A percentile compares a stretch with the other conserved stretches of the same genome.
These are phyloP conservation scores for Penicillium vulpinum DNA, from an alignment of 2,329 filamentous ascomycete genomes.

Conservation along the genomic window DNA sequence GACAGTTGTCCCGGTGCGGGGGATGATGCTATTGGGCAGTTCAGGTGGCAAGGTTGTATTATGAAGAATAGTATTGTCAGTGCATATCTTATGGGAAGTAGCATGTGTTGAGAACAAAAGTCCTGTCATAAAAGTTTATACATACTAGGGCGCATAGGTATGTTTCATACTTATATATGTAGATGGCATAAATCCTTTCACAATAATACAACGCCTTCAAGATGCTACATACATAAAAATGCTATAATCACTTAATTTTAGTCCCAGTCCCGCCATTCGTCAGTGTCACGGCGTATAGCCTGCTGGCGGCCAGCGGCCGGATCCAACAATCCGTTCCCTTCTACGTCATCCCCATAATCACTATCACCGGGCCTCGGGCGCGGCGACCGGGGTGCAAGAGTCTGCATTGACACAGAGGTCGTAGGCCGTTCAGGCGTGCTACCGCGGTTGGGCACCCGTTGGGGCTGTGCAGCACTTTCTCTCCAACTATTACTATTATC, in stretches of 20 bases:
- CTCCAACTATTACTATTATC: constrained; percentile 33
- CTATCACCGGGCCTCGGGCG: constrained; percentile 37
- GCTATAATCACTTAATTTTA: constrained; percentile 24
- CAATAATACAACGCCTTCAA: constrained; percentile 5
- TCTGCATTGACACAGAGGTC: constrained; percentile 47
- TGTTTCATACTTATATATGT: too few relatives aligned
- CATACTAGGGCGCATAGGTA: too few relatives aligned
- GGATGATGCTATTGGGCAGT: neutral
- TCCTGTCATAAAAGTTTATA: too few relatives aligned
- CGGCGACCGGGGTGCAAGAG: constrained; percentile 42
- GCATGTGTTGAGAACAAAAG: too few relatives aligned
- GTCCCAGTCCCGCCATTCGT: constrained; percentile 47
- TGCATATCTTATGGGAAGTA: neutral
- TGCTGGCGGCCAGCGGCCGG: constrained; percentile 16
- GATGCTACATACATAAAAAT: constrained; percentile 1
- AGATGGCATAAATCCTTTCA: neutral
- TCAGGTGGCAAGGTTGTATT: neutral
- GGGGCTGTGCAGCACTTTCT: constrained; percentile 19
- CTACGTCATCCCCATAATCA: constrained; percentile 35
- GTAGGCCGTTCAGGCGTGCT: constrained; percentile 34
- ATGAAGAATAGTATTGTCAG: neutral
- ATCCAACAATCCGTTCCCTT: constrained; percentile 24
- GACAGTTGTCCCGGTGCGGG: constrained; percentile 1
- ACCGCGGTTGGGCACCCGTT: constrained; percentile 21
- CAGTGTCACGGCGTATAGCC: constrained; percentile 18